Percentiles rank a stretch among this genome's conserved stretches.
Evolutionary conservation across 768 basidiomycete genomes (phyloP).

Genomic region (Amanita fuliginea): DNA sequence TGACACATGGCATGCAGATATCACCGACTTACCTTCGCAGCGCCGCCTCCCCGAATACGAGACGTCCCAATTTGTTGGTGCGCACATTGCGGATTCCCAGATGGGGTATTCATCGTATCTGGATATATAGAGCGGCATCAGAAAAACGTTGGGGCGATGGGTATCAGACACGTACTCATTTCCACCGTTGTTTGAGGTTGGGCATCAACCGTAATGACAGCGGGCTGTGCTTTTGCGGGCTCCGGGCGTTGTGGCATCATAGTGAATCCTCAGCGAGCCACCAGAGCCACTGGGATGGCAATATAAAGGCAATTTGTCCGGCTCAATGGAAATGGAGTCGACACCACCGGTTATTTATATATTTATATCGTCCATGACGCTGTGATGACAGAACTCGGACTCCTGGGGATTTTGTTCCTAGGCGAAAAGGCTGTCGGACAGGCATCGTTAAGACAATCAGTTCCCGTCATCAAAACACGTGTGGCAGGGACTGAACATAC

Average conservation of each 20-base stretch:
- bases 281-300: too few relatives aligned
- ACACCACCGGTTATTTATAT: neutral
- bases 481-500: neutral
- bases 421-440: neutral
- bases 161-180: slow-evolving; percentile 1
- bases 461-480: neutral
- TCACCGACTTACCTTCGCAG: slow-evolving; percentile 1
- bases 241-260: slow-evolving; percentile 1
- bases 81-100: neutral
- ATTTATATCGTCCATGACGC: neutral
- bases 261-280: neutral
- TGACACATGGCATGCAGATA: neutral
- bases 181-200: neutral
- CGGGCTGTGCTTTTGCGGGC: neutral
- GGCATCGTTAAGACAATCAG: neutral
- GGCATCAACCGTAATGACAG: neutral
- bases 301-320: neutral
- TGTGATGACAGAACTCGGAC: neutral
- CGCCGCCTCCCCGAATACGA: slow-evolving; percentile 4
- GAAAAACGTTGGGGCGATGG: neutral
- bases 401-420: neutral
- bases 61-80: neutral
- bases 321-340: neutral
- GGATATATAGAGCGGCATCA: neutral
- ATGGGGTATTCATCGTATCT: neutral